A percentile compares a stretch with the other conserved stretches of the same genome.
phyloP scores from a whole-genome alignment of 768 basidiomycete species.

The Leucosporidium yakuticum region DNA sequence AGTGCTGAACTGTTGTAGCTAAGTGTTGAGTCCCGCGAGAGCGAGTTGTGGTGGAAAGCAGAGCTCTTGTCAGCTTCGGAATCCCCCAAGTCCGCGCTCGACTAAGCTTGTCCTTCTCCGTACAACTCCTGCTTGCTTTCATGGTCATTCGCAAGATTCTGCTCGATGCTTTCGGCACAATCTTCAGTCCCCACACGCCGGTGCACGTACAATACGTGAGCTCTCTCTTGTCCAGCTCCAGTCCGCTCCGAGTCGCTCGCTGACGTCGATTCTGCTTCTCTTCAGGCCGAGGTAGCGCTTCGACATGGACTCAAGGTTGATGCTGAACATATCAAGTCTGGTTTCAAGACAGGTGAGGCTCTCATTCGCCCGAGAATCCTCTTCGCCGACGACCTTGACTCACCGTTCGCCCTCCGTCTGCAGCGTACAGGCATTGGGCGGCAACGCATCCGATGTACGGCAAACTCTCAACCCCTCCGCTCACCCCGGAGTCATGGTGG shows the following conservation, averaged over 20 bases:
- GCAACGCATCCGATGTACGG: slow-evolving; percentile 21
- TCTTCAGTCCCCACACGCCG: slow-evolving; percentile 18
- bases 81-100: too few species aligned
- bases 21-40: slow-evolving; percentile 3
- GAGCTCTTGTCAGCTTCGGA: background rate
- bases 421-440: slow-evolving; percentile 20
- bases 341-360: slow-evolving; percentile 17
- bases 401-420: too few species aligned
- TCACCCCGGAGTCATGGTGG: slow-evolving; percentile 18
- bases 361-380: background rate
- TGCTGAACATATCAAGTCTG: background rate
- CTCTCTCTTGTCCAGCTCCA: background rate
- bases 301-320: slow-evolving; percentile 8
- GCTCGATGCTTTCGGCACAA: slow-evolving; percentile 32
- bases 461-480: slow-evolving; percentile 20
- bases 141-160: slow-evolving; percentile 22
- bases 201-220: slow-evolving; percentile 27
- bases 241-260: background rate
- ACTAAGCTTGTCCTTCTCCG: too few species aligned
- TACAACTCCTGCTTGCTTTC: too few species aligned
- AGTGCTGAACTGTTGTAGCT: background rate
- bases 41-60: background rate
- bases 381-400: too few species aligned
- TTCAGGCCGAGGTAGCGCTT: slow-evolving; percentile 8
- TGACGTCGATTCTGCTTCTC: too few species aligned